A percentile compares a stretch with the other conserved stretches of the same genome.
phyloP scores from a whole-genome alignment of 257 asterid genomes.

The Solanum paucissectum region DNA sequence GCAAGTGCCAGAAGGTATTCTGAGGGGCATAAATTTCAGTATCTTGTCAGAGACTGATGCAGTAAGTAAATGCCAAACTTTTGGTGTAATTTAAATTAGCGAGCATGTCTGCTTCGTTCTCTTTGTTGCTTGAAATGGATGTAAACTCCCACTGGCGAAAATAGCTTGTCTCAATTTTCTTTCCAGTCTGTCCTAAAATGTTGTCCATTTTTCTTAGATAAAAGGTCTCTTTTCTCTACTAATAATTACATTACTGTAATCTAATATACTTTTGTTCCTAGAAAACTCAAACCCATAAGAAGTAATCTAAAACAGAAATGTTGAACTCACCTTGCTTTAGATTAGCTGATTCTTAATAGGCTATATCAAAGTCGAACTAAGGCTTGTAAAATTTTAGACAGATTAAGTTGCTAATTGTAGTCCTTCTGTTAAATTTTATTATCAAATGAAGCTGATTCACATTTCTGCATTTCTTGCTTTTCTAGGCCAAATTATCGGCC shows the following conservation, averaged over 20 bases:
- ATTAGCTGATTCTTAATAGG: not conserved
- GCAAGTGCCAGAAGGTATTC: slow-evolving; percentile 32
- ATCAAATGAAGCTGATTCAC: slow-evolving; percentile 3
- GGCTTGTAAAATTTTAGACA: not conserved
- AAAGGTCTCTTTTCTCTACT: not conserved
- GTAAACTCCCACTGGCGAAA: not conserved
- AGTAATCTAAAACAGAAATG: not conserved
- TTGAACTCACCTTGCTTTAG: not conserved
- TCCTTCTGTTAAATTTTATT: not conserved
- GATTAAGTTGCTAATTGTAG: not conserved
- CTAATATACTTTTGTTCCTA: not conserved
- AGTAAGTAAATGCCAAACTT: slow-evolving; percentile 35
- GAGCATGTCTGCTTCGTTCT: not conserved
- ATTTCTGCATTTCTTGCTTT: slow-evolving; percentile 1
- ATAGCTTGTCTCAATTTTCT: not conserved
- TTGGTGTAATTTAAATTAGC: not conserved
- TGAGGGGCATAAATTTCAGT: slow-evolving; percentile 47
- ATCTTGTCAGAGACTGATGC: slow-evolving; percentile 73
- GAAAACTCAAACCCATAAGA: not conserved
- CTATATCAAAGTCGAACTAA: not conserved
- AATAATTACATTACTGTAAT: not conserved
- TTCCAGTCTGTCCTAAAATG: not conserved
- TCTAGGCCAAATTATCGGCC: slow-evolving; percentile 48
- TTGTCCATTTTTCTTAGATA: not conserved
- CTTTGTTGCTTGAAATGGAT: not conserved